phyloP scores from a whole-genome alignment of 805 yeast species.

The Yarrowia sp. region DNA sequence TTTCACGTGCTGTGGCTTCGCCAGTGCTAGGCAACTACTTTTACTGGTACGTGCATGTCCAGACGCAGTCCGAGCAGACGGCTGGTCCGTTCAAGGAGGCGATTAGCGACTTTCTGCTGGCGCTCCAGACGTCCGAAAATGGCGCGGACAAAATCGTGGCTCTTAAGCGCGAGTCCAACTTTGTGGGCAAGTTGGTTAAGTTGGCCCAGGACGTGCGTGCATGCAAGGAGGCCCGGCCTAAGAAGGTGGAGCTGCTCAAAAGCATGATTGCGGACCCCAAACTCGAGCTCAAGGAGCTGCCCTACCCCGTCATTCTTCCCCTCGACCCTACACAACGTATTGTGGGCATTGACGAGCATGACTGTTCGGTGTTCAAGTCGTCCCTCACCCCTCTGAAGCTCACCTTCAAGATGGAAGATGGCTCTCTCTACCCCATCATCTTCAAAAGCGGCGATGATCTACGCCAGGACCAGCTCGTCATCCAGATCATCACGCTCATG shows the following conservation, averaged over 20 bases:
- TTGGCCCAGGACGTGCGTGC: conserved; percentile 69
- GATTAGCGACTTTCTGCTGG: conserved; percentile 55
- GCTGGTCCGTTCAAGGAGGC: conserved; percentile 56
- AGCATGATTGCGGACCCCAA: conserved; percentile 60
- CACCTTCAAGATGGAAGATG: conserved; percentile 66
- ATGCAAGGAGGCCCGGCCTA: conserved; percentile 76
- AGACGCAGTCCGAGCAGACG: conserved; percentile 66
- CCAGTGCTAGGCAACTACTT: conserved; percentile 77
- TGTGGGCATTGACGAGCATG: conserved; percentile 78
- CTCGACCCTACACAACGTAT: conserved; percentile 79
- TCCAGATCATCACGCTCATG: conserved; percentile 90
- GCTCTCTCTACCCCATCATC: conserved; percentile 74
- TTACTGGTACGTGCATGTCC: conserved; percentile 92
- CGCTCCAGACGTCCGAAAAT: conserved; percentile 48
- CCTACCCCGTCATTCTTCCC: conserved; percentile 71
- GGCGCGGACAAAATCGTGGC: conserved; percentile 48
- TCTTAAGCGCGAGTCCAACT: conserved; percentile 67
- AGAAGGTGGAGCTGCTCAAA: conserved; percentile 72
- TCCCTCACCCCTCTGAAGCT: conserved; percentile 88
- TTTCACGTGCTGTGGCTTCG: conserved; percentile 71
- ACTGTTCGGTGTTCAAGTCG: conserved; percentile 87
- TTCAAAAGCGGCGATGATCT: conserved; percentile 96
- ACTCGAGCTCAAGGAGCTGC: conserved; percentile 52
- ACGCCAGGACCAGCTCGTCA: conserved; percentile 95
- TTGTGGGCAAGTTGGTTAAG: conserved; percentile 69